Evolutionary conservation across 1,284 basidiomycete genomes (phyloP), one percentile per base, ranked within the genome.

Genomic region (Takashimella koratensis): DNA sequence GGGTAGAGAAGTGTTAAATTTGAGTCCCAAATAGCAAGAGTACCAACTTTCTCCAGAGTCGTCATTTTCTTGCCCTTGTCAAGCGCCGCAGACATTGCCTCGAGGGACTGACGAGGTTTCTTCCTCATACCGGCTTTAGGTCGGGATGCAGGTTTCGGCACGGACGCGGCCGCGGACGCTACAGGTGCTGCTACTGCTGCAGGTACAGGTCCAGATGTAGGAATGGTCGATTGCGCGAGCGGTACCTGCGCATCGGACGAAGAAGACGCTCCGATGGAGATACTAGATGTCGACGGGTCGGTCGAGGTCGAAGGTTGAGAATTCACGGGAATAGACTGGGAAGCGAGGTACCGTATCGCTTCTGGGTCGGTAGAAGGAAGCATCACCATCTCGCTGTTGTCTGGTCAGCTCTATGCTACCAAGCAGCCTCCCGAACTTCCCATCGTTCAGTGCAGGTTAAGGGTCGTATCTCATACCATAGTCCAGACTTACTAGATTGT

Each of bases 11-110:
- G 30, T 36, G n/a, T n/a, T n/a, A n/a, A n/a, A n/a, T n/a, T n/a
- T n/a, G n/a, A n/a, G n/a, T n/a, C n/a, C n/a, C n/a, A n/a, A n/a
- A n/a, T 22, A 25, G 21, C 16, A 30, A 6, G 2, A 2, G 6
- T 10, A 52, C 66, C 23, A 24, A 75, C 74, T 66, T 76, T 76
- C 51, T 75, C 74, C 22, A 75, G 55, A 6, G 73, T 76, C 4
- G 72, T 74, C 71, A 76, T 73, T 56, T 76, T 76, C 63, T 74
- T 76, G 12, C 71, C 72, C 40, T 59, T 64, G 47, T 64, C 65
- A 5, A 76, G 42, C 1, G 71, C 70, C 3, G 72, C 72, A 2
- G 73, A 66, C 66, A 76, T 71, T 10, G 62, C 57, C 60, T 76
- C 74, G 5, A 76, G 64, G 8, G 66, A 67, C 56, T 70, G 69